Conservation (phyloP, 345 rosid species). For the Laguncularia racemosa region DNA sequence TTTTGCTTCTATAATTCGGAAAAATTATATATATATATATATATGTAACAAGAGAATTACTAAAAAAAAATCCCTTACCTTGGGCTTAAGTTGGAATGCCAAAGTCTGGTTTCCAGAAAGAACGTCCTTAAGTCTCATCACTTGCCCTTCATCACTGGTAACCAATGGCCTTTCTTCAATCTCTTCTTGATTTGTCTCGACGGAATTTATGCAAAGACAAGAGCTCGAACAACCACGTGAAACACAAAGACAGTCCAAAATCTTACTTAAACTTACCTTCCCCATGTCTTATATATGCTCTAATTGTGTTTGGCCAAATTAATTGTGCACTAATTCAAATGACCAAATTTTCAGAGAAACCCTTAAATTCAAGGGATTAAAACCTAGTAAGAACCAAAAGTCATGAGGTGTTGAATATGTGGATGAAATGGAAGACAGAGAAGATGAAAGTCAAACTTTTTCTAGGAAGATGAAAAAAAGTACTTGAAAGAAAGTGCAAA, state of each 20-base stretch:
- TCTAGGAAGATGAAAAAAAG: no score
- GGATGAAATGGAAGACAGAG: no score
- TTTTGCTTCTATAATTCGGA: no score
- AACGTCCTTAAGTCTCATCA: constrained; percentile 54
- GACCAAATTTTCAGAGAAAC: no score
- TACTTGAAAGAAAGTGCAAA: no score
- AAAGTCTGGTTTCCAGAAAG: constrained; percentile 58
- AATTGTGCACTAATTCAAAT: no score
- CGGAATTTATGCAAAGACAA: constrained; percentile 16
- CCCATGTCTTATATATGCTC: constrained; percentile 1
- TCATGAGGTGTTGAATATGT: no score
- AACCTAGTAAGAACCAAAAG: constrained; percentile 1
- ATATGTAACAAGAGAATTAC: background rate
- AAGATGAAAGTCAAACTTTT: no score
- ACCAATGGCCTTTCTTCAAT: constrained; percentile 32
- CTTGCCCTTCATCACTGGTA: constrained; percentile 20
- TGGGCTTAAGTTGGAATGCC: constrained; percentile 83
- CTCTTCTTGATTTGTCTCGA: constrained; percentile 10
- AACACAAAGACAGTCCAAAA: constrained; percentile 22
- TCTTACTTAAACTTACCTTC: constrained; percentile 25
- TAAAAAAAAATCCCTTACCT: constrained; percentile 27
- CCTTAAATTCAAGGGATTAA: no score
- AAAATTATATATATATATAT: no score
- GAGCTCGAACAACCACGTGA: constrained; percentile 13
- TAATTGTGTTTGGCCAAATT: no score